Evolutionary conservation across 129 eudicot species (phyloP).

Genomic region (Flaveria robusta): DNA sequence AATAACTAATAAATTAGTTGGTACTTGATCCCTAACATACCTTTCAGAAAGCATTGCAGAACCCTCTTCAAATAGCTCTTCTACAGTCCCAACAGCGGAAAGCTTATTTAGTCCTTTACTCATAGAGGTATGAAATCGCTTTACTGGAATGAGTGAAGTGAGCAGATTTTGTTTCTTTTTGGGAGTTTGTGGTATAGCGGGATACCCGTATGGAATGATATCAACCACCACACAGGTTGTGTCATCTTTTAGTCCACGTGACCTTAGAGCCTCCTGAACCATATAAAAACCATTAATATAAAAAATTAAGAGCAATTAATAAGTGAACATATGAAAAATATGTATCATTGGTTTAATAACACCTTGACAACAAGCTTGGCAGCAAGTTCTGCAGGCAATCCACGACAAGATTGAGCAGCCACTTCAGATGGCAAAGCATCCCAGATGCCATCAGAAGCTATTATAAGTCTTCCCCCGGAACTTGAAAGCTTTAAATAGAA

Average conservation of each 20-base stretch:
- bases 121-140: slow-evolving; percentile 50
- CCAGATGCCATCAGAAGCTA: slow-evolving; percentile 99
- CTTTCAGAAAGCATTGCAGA: slow-evolving; percentile 96
- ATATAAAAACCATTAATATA: background rate
- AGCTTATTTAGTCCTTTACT: slow-evolving; percentile 60
- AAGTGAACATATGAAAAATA: background rate
- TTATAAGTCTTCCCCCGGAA: slow-evolving; percentile 95
- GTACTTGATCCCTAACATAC: slow-evolving; percentile 33
- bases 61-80: slow-evolving; percentile 94
- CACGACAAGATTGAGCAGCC: slow-evolving; percentile 93
- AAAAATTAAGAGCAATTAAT: slow-evolving; percentile 1
- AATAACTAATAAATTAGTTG: background rate
- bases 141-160: slow-evolving; percentile 64
- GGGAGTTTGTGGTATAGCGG: slow-evolving; percentile 62
- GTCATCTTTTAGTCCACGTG: slow-evolving; percentile 89
- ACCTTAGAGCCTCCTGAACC: slow-evolving; percentile 80
- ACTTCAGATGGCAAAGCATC: slow-evolving; percentile 82
- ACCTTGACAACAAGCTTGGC: slow-evolving; percentile 99
- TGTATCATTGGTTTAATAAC: background rate
- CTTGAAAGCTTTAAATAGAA: slow-evolving; percentile 63
- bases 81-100: slow-evolving; percentile 79
- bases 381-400: slow-evolving; percentile 96
- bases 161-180: slow-evolving; percentile 73
- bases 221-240: slow-evolving; percentile 95
- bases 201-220: slow-evolving; percentile 74